phyloP scores from a whole-genome alignment of 1,284 basidiomycete species.

The Veloporphyrellus conicus region DNA sequence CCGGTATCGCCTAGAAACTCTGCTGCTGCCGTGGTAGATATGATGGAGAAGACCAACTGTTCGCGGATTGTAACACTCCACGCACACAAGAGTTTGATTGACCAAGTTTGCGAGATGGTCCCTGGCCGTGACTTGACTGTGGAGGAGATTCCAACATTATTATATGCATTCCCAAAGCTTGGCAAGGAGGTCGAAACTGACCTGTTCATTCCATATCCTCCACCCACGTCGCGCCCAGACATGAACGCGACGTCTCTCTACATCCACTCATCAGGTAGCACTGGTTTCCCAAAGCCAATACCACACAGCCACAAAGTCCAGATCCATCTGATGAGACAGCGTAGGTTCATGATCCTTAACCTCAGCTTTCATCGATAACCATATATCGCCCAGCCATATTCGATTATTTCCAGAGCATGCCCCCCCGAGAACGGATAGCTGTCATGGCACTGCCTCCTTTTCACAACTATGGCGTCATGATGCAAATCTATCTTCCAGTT shows the following conservation, averaged over 20 bases:
- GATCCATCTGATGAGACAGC: constrained; percentile 3
- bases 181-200: constrained; percentile 24
- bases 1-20: constrained; percentile 33
- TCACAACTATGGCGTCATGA: constrained; percentile 1
- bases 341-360: neutral
- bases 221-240: constrained; percentile 2
- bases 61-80: constrained; percentile 27
- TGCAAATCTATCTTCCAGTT: too few species aligned
- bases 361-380: too few species aligned
- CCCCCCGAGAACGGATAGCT: constrained; percentile 6
- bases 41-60: constrained; percentile 28
- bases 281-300: constrained; percentile 33
- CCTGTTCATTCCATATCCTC: constrained; percentile 26
- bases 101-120: constrained; percentile 9
- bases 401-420: too few species aligned
- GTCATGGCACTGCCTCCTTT: constrained; percentile 20
- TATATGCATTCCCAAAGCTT: constrained; percentile 28
- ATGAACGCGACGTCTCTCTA: constrained; percentile 17
- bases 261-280: constrained; percentile 35
- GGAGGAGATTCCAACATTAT: constrained; percentile 28
- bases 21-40: constrained; percentile 23
- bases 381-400: too few species aligned
- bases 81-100: constrained; percentile 22
- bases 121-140: constrained; percentile 1
- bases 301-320: constrained; percentile 16